phyloP scores from a whole-genome alignment of 2,329 filamentous ascomycete genomes.

The Triangularia setosa region DNA sequence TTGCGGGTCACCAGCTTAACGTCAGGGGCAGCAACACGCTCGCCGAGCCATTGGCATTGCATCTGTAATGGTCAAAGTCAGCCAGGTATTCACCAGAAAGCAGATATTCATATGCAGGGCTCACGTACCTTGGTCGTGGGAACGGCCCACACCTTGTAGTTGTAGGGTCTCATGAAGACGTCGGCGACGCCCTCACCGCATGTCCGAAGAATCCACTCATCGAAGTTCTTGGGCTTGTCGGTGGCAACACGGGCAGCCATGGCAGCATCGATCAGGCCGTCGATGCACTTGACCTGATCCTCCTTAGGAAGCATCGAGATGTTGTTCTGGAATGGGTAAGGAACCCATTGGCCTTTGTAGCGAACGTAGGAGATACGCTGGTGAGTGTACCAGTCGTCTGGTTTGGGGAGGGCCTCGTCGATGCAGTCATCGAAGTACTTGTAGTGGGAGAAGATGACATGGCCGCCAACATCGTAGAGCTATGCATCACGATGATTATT shows the following conservation, averaged over 20 bases:
- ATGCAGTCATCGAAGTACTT: constrained; percentile 99
- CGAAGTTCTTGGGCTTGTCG: constrained; percentile 93
- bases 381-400: constrained; percentile 95
- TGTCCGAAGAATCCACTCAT: constrained; percentile 96
- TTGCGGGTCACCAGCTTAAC: constrained; percentile 92
- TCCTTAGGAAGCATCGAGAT: constrained; percentile 97
- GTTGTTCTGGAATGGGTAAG: constrained; percentile 99
- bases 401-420: constrained; percentile 89
- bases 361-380: constrained; percentile 99
- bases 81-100: not conserved
- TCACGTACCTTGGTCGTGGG: constrained; percentile 83
- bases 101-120: not conserved
- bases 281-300: constrained; percentile 90
- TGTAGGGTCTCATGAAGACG: constrained; percentile 98
- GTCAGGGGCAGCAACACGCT: constrained; percentile 95
- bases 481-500: constrained; percentile 37
- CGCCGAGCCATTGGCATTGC: constrained; percentile 98
- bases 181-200: constrained; percentile 87
- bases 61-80: constrained; percentile 55
- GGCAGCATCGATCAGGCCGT: constrained; percentile 93
- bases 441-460: constrained; percentile 99
- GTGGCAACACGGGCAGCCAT: constrained; percentile 80
- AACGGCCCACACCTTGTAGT: constrained; percentile 99
- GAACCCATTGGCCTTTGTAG: constrained; percentile 94
- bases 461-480: constrained; percentile 97